These are phyloP conservation scores for Nakataea oryzae DNA, from an alignment of 2,329 filamentous ascomycete genomes.

Conservation along the genomic window DNA sequence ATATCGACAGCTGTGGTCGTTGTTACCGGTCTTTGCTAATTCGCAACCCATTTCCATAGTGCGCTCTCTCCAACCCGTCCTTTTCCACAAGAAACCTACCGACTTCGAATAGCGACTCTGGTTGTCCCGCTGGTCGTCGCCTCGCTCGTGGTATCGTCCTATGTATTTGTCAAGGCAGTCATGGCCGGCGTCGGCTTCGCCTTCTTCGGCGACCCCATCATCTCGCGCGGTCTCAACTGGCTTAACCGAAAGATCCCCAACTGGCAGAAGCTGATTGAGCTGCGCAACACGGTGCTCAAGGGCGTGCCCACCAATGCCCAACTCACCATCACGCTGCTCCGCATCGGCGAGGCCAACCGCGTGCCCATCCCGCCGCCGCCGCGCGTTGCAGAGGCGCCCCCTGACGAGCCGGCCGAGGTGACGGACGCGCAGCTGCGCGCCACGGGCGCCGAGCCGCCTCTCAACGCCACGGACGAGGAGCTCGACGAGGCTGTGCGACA, in stretches of 20 bases:
- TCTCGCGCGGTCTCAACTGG: slow-evolving; percentile 46
- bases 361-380: slow-evolving; percentile 60
- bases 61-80: slow-evolving; percentile 54
- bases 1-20: background rate
- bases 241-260: slow-evolving; percentile 53
- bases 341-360: slow-evolving; percentile 72
- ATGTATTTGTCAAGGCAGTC: slow-evolving; percentile 52
- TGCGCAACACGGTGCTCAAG: slow-evolving; percentile 60
- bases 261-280: slow-evolving; percentile 66
- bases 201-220: slow-evolving; percentile 73
- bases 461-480: slow-evolving; percentile 55
- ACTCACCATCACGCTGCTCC: slow-evolving; percentile 68
- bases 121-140: slow-evolving; percentile 39
- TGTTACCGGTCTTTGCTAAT: slow-evolving; percentile 4
- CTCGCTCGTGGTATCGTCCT: slow-evolving; percentile 44
- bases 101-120: slow-evolving; percentile 41
- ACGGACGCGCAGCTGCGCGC: slow-evolving; percentile 39
- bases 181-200: slow-evolving; percentile 60
- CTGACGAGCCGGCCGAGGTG: slow-evolving; percentile 21
- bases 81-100: slow-evolving; percentile 42
- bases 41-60: slow-evolving; percentile 18
- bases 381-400: slow-evolving; percentile 21
- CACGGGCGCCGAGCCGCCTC: slow-evolving; percentile 31
- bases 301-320: slow-evolving; percentile 82
- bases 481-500: slow-evolving; percentile 51